Evolutionary conservation across 2,329 filamentous ascomycete species (phyloP), one percentile per base, ranked within the genome.

Genomic region (Hypoxylon sp.): DNA sequence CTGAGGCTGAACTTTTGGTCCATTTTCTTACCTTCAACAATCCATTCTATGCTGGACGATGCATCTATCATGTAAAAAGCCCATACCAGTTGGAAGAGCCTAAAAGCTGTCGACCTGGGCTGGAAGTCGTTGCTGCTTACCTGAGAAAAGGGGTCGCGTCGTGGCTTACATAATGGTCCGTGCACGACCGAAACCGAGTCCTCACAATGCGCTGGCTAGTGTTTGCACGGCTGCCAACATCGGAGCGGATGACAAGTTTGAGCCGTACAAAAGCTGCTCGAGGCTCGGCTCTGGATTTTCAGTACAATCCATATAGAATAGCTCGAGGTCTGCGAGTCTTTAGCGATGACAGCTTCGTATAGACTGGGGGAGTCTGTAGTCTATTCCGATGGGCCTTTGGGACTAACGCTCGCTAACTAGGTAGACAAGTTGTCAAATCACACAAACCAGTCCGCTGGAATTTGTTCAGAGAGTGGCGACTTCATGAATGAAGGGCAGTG

Each of bases 401-500:
- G 5, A 9, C 18, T 42, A 9, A 16, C 11, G n/a, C n/a, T n/a
- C n/a, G n/a, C n/a, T n/a, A n/a, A 9, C n/a, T 18, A 20, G 8
- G 1, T 42, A 8, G n/a, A 18, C 8, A 9, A 20, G 7, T 5
- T 9, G n/a, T 7, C 20, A 7, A 22, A 9, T 30, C 11, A 30
- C 28, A 30, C 7, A 11, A n/a, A n/a, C n/a, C 28, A 30, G 28
- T 6, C 11, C 11, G 8, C 28, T 30, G 7, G 28, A 30, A 30
- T 30, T 30, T 30, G 5, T 30, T 30, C 5, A 3, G 28, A 30
- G 28, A 30, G 7, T 30, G 28, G 82, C 2, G 81, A 50, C 28
- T 11, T 11, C 28, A n/a, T n/a, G n/a, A n/a, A n/a, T n/a, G n/a
- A n/a, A n/a, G n/a, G n/a, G n/a, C n/a, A n/a, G n/a, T n/a, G n/a